Base-by-base conservation (phyloP, 2,329 filamentous ascomycete species). In the Talaromyces pinophilus region DNA sequence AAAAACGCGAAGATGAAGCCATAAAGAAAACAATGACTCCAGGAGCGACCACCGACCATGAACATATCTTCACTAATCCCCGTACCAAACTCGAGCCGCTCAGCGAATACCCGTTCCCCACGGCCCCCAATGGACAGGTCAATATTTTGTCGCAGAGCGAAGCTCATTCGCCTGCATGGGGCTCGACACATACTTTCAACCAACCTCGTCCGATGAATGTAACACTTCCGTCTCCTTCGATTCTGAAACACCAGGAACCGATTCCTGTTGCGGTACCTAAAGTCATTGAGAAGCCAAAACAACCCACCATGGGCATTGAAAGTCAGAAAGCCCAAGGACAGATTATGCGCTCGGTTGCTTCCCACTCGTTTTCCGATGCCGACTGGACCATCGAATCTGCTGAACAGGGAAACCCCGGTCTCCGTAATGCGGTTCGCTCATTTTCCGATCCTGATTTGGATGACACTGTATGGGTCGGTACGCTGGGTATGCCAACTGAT, bases 401-500 rank as follows among this genome's bases (percentile, higher is more conserved):
- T 0, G 90, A 96, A 65, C 92, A 96, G 79, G 94, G 94, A 66
- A 98, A 98, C 74, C 93, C 93, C 25, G 95, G 94, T 22, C 85
- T 98, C 59, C 89, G 91, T 72, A 97, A 97, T 75, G 94, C 94
- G 3, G 88, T 95, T 40, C 88, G 92, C 69, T 92, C 92, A 17
- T 90, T 92, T 1, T 84, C 87, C 17, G 86, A 92, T 57, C 87
- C 89, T 64, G 90, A 88, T 22, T 85, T 86, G 68, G 81, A 92
- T 10, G 84, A 86, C 22, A 90, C 92, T 74, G 90, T 89, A n/a
- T 96, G 92, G 89, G 90, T 98, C 4, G 94, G 94, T 63, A 96
- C 93, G 0, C 81, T 98, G 52, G 95, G 94, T 22, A 97, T 97
- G 87, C 93, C 94, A 0, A 97, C 92, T 0, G 94, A 98, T 78